Base-by-base conservation (phyloP, 2,329 filamentous ascomycete species). In the Mariannaea elegans region DNA sequence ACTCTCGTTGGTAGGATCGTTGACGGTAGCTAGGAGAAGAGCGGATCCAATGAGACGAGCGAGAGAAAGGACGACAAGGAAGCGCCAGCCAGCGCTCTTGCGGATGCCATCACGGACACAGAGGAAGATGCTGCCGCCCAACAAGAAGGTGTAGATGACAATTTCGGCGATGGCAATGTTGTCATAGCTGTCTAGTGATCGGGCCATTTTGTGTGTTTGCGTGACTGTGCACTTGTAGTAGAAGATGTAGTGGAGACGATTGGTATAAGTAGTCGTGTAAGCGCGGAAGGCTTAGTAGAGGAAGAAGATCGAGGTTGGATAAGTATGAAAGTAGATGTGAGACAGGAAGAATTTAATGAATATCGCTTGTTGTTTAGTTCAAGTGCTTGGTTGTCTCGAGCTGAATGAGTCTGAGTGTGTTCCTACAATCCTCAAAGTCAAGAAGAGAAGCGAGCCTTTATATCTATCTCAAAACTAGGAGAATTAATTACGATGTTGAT, bases 31-130 rank as follows among this genome's bases (percentile, higher is more conserved):
- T 7, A 77, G 72, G 55, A 68, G 71, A 12, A 88, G 56, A n/a
- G 79, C 76, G 64, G 86, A 81, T 61, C 79, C 74, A 47, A 88
- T 78, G 53, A 90, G 84, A 77, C 89, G 85, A 55, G 73, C 78
- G 13, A 87, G 76, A 2, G 87, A 79, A 13, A 87, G 78, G 23
- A 90, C 80, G 13, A 89, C 76, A 66, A 90, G 83, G 9, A 88
- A 79, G 19, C 87, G 81, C 46, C 86, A 89, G 4, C 87, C 87
- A 14, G 83, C 83, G 8, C 87, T 81, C 79, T 88, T 86, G 4
- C 75, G 66, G 71, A 82, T 84, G 83, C 87, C 75, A 54, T 77
- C 73, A 13, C 66, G 71, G 57, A 66, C 84, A 10, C 84, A 86
- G 55, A 88, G 60, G 34, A 70, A 50, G 53, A 78, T 53, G 34